Evolutionary conservation across 305 asterid genomes (phyloP).

Genomic region (Euphrasia arctica): DNA sequence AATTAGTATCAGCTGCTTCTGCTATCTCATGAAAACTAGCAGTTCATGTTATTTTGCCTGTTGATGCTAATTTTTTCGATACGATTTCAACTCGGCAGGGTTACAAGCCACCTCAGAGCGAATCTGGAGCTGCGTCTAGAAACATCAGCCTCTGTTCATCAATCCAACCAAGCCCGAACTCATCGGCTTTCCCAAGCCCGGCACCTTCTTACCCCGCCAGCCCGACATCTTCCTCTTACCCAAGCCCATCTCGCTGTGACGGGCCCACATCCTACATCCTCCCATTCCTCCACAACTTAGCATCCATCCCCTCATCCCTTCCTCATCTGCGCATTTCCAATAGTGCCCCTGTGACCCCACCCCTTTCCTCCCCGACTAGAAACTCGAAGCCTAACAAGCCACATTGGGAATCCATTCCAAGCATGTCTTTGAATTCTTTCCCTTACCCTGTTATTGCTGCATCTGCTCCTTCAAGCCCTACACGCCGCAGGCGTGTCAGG

Average conservation of each 20-base stretch:
- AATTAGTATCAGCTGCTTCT: no score
- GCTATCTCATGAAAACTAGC: no score
- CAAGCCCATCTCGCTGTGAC: slow-evolving; percentile 60
- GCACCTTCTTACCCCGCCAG: slow-evolving; percentile 72
- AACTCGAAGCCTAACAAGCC: slow-evolving; percentile 47
- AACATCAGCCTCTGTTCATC: slow-evolving; percentile 49
- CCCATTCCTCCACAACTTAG: slow-evolving; percentile 46
- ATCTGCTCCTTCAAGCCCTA: slow-evolving; percentile 76
- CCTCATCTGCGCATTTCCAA: slow-evolving; percentile 67
- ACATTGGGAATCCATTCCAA: slow-evolving; percentile 47
- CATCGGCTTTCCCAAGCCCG: slow-evolving; percentile 68
- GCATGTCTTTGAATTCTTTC: slow-evolving; percentile 36
- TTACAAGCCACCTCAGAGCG: slow-evolving; percentile 41
- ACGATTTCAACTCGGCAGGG: slow-evolving; percentile 41
- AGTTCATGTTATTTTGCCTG: neutral
- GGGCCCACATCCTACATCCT: slow-evolving; percentile 42
- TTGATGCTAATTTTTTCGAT: neutral
- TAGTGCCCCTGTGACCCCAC: slow-evolving; percentile 85
- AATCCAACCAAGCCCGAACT: slow-evolving; percentile 56
- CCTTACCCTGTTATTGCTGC: slow-evolving; percentile 48
- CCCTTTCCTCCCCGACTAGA: slow-evolving; percentile 72
- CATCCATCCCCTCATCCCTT: slow-evolving; percentile 45
- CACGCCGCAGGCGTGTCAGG: slow-evolving; percentile 36
- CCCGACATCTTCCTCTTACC: slow-evolving; percentile 64
- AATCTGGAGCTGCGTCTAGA: slow-evolving; percentile 30